A percentile compares a stretch with the other conserved stretches of the same genome.
Conservation (phyloP, 768 basidiomycete genomes). For the Boletales sp. region DNA sequence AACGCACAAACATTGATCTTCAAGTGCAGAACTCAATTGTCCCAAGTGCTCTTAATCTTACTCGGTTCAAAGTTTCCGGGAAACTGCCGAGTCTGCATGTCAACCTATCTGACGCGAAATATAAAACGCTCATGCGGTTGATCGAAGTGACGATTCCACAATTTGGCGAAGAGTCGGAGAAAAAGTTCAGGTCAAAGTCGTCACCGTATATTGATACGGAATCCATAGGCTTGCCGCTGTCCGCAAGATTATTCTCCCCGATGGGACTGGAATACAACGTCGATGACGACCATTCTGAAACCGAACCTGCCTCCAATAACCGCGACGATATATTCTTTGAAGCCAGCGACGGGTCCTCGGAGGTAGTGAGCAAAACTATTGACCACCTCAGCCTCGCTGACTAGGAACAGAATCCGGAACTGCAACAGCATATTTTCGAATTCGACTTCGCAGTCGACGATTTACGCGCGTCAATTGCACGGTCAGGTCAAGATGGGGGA, state of each 20-base stretch:
- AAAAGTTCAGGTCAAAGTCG: slow-evolving; percentile 15
- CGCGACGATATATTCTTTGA: slow-evolving; percentile 68
- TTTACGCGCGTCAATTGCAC: slow-evolving; percentile 75
- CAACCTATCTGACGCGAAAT: slow-evolving; percentile 88
- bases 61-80: slow-evolving; percentile 88
- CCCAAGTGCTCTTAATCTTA: slow-evolving; percentile 72
- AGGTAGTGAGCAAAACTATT: slow-evolving; percentile 36
- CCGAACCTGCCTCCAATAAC: slow-evolving; percentile 35
- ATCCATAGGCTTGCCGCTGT: slow-evolving; percentile 45
- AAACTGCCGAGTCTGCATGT: slow-evolving; percentile 82
- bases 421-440: slow-evolving; percentile 68
- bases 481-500: slow-evolving; percentile 52
- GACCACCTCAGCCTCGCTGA: slow-evolving; percentile 1
- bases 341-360: slow-evolving; percentile 56
- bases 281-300: slow-evolving; percentile 52
- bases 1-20: slow-evolving; percentile 87
- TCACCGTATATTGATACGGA: slow-evolving; percentile 23
- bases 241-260: slow-evolving; percentile 52
- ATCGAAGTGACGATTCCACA: slow-evolving; percentile 88
- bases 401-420: slow-evolving; percentile 28
- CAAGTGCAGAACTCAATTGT: slow-evolving; percentile 92
- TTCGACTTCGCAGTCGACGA: slow-evolving; percentile 84
- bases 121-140: slow-evolving; percentile 87
- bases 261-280: slow-evolving; percentile 65
- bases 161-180: slow-evolving; percentile 50